Conservation (phyloP, 1,284 basidiomycete genomes). For the Tranzscheliella williamsii region DNA sequence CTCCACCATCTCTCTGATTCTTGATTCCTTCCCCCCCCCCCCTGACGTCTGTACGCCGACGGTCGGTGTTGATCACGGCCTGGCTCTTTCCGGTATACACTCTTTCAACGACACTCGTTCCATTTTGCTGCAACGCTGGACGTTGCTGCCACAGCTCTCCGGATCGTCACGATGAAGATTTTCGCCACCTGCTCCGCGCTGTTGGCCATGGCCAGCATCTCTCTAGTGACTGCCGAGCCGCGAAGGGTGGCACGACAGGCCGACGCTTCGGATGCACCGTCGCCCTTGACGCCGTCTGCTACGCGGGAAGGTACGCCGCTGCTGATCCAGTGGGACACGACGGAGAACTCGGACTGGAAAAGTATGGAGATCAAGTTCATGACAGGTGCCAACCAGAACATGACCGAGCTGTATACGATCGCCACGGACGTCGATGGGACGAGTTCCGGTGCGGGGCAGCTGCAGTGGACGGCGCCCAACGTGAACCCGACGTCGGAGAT, state of each 20-base stretch:
- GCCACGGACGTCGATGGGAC: conserved; percentile 70
- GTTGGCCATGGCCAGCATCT: conserved; percentile 24
- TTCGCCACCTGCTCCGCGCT: conserved; percentile 15
- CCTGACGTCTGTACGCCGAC: too few relatives aligned
- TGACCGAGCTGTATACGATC: conserved; percentile 73
- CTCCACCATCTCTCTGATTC: too few relatives aligned
- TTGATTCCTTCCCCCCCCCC: too few relatives aligned
- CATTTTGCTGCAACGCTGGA: too few relatives aligned
- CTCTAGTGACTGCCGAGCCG: conserved; percentile 11
- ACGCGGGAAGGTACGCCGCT: conserved; percentile 23
- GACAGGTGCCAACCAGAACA: conserved; percentile 74
- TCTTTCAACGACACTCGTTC: too few relatives aligned
- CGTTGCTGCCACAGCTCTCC: too few relatives aligned
- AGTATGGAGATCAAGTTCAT: conserved; percentile 67
- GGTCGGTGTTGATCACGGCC: too few relatives aligned
- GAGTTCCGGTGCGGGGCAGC: conserved; percentile 62
- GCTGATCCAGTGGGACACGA: conserved; percentile 33
- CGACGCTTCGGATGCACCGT: conserved; percentile 4
- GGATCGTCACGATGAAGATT: conserved; percentile 33
- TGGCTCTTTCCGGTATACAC: too few relatives aligned
- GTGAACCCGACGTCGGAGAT: conserved; percentile 66
- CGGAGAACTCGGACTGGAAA: conserved; percentile 40
- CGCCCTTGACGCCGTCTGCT: conserved; percentile 26
- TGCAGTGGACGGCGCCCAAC: conserved; percentile 72
- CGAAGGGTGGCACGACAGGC: conserved; percentile 12